Conservation (phyloP, 202 grass and related monocot genomes). For the Hordeum pubiflorum region DNA sequence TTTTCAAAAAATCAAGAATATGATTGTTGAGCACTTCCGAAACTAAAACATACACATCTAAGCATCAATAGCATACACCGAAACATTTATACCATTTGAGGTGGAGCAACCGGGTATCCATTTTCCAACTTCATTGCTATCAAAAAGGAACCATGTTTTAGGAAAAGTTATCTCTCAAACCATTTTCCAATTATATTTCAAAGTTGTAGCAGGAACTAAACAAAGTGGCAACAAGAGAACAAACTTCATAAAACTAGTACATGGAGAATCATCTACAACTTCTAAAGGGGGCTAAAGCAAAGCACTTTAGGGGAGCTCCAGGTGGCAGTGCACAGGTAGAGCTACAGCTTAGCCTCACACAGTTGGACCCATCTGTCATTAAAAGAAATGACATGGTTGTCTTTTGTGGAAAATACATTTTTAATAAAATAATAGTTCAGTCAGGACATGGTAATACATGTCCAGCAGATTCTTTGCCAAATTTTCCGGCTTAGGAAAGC, state of each 20-base stretch:
- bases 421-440: not conserved
- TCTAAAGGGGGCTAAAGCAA: not conserved
- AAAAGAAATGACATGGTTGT: not conserved
- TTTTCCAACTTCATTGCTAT: not conserved
- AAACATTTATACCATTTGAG: not conserved
- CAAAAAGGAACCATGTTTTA: not conserved
- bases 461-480: not conserved
- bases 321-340: not conserved
- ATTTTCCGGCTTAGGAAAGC: not conserved
- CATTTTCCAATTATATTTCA: no score
- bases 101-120: not conserved
- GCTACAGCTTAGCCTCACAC: not conserved
- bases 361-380: not conserved
- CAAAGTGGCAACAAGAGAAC: not conserved
- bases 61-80: not conserved
- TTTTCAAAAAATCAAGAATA: not conserved
- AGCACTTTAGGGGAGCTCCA: not conserved
- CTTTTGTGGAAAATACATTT: not conserved
- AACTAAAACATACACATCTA: slow-evolving; percentile 12
- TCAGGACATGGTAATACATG: not conserved
- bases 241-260: not conserved
- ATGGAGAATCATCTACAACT: not conserved
- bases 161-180: not conserved
- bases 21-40: not conserved
- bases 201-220: not conserved